Base-by-base conservation (phyloP, 2,329 filamentous ascomycete species). In the Alternaria conjuncta region DNA sequence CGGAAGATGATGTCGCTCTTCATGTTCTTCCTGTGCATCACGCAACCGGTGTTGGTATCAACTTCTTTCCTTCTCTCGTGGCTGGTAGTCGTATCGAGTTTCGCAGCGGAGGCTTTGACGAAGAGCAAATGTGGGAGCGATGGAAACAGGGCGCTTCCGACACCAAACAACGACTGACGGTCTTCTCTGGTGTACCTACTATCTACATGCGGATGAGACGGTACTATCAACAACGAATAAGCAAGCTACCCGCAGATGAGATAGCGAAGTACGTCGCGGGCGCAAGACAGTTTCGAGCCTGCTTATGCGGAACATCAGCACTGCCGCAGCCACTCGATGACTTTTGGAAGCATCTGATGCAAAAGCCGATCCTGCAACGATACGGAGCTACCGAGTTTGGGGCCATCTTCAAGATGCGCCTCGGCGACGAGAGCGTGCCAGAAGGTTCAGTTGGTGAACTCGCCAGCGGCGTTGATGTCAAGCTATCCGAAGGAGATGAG, bases 291-390 rank as follows among this genome's bases (percentile, higher is more conserved):
- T 76, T 84, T 41, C 74, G 81, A 15, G 80, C 80, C 1, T 81
- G 80, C 61, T 71, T 84, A 6, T 84, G 82, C 65, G 82, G 82
- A 1, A 86, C 84, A 0, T 84, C 82, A 4, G 84, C 84, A 1
- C 65, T 86, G 41, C 84, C 84, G 3, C 80, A 81, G 56, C 83
- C 84, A 1, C 81, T 86, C 43, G 82, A 82, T n/a, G 80, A 85
- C 43, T 86, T 85, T 67, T 86, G 85, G 84, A 79, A 79, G 4
- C 69, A 74, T 6, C 74, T 85, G 4, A 75, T 84, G 69, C 80
- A 81, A 32, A 79, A 79, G 55, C 73, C 65, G n/a, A 83, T 84
- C 47, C 63, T 82, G 41, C 82, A 82, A 56, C 70, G 82, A 26
- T 84, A 84, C 60, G 82, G 82, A 0, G 80, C 81, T 1, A 83